phyloP scores from a whole-genome alignment of 768 basidiomycete genomes.

The Suillus discolor region DNA sequence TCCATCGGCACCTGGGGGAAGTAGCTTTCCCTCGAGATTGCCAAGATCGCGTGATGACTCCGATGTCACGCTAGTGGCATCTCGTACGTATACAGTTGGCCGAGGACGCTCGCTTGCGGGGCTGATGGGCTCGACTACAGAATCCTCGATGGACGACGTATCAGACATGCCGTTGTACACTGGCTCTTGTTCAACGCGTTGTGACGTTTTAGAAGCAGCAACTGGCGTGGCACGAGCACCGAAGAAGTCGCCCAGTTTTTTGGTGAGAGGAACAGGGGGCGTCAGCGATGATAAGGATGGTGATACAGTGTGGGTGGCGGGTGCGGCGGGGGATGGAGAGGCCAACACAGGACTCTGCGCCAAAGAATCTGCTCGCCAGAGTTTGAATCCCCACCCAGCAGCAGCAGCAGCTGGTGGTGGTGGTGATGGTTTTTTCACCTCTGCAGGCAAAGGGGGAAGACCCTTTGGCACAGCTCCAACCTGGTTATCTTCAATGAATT shows the following conservation, averaged over 20 bases:
- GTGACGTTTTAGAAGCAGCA: conserved; percentile 27
- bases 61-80: conserved; percentile 30
- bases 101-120: conserved; percentile 32
- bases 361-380: conserved; percentile 55
- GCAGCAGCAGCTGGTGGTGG: conserved; percentile 30
- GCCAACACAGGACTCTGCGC: conserved; percentile 27
- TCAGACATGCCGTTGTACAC: conserved; percentile 34
- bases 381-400: conserved; percentile 68
- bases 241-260: conserved; percentile 76
- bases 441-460: conserved; percentile 27
- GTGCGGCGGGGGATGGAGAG: conserved; percentile 20
- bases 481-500: conserved; percentile 78
- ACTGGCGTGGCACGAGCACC: conserved; percentile 50
- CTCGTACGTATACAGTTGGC: conserved; percentile 30
- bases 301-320: conserved; percentile 14
- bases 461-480: conserved; percentile 44
- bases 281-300: conserved; percentile 25
- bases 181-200: conserved; percentile 27
- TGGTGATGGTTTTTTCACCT: conserved; percentile 31
- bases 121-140: conserved; percentile 35
- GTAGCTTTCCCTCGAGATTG: conserved; percentile 33
- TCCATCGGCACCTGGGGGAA: conserved; percentile 18
- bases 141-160: conserved; percentile 39
- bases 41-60: conserved; percentile 29
- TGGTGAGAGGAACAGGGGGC: conserved; percentile 51